Evolutionary conservation across 2,329 filamentous ascomycete genomes (phyloP).

Genomic region (Aspergillus tubingensis): DNA sequence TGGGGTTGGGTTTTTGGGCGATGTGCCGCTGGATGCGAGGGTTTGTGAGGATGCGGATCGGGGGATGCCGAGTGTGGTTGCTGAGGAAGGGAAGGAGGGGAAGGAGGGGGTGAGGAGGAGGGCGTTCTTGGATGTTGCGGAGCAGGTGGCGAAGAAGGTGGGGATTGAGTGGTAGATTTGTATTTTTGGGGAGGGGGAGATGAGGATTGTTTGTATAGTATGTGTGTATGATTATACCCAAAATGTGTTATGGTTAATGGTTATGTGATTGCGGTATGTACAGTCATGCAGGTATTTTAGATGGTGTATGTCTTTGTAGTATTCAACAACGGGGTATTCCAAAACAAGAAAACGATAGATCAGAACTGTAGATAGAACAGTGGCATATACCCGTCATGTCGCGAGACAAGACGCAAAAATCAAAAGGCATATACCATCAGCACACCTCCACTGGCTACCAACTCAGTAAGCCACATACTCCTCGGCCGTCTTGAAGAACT

Average conservation of each 20-base stretch:
- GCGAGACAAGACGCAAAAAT: neutral
- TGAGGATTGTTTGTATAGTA: conserved; percentile 1
- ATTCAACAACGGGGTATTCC: neutral
- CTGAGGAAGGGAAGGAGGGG: conserved; percentile 64
- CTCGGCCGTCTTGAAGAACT: conserved; percentile 33
- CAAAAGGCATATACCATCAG: neutral
- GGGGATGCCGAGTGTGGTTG: conserved; percentile 86
- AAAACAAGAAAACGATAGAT: neutral
- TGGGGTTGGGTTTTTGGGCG: conserved; percentile 76
- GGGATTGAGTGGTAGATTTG: conserved; percentile 44
- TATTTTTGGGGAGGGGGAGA: neutral
- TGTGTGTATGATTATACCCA: conserved; percentile 13
- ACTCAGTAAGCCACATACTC: conserved; percentile 16
- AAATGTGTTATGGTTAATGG: neutral
- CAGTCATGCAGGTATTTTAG: neutral
- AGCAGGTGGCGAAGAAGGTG: conserved; percentile 49
- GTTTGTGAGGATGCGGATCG: conserved; percentile 86
- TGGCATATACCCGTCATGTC: neutral
- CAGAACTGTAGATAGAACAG: neutral
- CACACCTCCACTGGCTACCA: neutral
- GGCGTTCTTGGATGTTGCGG: conserved; percentile 72
- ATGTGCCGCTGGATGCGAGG: conserved; percentile 81
- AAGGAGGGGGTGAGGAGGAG: conserved; percentile 63
- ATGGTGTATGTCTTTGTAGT: neutral
- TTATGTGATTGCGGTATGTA: neutral